Conservation (phyloP, 2,329 filamentous ascomycete species). For the Ustulina deusta region DNA sequence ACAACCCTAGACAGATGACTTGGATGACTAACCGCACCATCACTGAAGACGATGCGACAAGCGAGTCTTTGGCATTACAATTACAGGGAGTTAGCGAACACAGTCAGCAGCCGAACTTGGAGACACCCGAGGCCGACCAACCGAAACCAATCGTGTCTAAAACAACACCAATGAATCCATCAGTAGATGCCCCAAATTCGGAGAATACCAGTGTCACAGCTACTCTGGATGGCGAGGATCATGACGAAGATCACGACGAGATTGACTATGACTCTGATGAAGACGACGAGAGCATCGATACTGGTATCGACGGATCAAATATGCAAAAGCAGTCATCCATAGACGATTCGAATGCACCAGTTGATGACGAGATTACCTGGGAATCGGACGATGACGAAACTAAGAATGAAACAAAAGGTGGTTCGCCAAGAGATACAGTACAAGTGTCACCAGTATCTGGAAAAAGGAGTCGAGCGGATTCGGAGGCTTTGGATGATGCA, state of each 20-base stretch:
- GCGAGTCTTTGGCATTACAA: constrained; percentile 30
- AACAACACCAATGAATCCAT: constrained; percentile 34
- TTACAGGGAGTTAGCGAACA: constrained; percentile 22
- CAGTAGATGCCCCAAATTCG: constrained; percentile 51
- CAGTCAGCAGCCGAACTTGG: constrained; percentile 22
- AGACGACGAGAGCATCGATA: constrained; percentile 50
- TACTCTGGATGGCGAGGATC: constrained; percentile 50
- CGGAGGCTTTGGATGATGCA: constrained; percentile 44
- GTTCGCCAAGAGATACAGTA: constrained; percentile 46
- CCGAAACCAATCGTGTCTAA: constrained; percentile 36
- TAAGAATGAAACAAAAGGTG: constrained; percentile 36
- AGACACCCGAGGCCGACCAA: constrained; percentile 11
- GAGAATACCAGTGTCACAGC: constrained; percentile 53
- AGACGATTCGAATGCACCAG: constrained; percentile 41
- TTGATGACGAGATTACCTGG: constrained; percentile 52
- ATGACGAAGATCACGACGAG: constrained; percentile 51
- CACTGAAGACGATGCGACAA: constrained; percentile 42
- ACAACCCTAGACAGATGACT: constrained; percentile 19
- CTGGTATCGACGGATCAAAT: constrained; percentile 39
- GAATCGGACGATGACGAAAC: constrained; percentile 51
- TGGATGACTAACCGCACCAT: constrained; percentile 39
- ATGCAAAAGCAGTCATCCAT: constrained; percentile 40
- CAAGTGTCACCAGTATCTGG: constrained; percentile 53
- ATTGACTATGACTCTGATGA: constrained; percentile 53
- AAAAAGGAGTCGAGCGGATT: constrained; percentile 49